These are phyloP conservation scores for Salix viminalis DNA, from an alignment of 345 rosid genomes.

Conservation along the genomic window DNA sequence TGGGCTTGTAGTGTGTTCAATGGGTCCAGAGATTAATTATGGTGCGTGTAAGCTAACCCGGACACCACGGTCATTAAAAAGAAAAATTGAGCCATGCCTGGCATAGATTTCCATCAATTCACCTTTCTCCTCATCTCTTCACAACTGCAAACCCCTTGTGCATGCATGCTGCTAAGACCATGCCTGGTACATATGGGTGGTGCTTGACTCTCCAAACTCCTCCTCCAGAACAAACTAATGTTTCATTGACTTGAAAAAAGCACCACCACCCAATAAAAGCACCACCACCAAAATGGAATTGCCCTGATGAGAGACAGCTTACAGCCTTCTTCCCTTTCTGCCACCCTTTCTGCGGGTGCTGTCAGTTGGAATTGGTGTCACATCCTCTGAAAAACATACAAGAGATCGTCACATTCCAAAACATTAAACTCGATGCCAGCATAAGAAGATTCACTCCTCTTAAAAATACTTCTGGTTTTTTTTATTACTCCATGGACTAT, in stretches of 20 bases:
- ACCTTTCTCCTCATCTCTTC: no score
- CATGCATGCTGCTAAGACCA: no score
- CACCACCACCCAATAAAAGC: not conserved
- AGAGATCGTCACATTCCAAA: not conserved
- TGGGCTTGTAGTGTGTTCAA: no score
- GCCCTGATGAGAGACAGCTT: not conserved
- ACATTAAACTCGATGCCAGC: not conserved
- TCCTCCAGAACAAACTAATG: no score
- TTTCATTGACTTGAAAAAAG: not conserved
- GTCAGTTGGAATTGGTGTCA: slow-evolving; percentile 88
- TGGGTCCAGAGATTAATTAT: no score
- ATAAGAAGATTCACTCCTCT: not conserved
- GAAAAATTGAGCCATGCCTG: no score
- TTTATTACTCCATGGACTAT: not conserved
- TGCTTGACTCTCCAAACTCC: no score
- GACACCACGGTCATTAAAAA: no score
- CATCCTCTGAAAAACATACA: slow-evolving; percentile 64
- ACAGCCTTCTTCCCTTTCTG: slow-evolving; percentile 87
- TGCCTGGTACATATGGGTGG: no score
- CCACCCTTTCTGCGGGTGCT: slow-evolving; percentile 94
- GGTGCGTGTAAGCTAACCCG: no score
- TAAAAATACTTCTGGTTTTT: not conserved
- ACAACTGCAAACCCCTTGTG: no score
- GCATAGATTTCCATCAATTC: no score
- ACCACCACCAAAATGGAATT: not conserved